phyloP scores from a whole-genome alignment of 2,329 filamentous ascomycete species.

The Rutstroemia sp. region DNA sequence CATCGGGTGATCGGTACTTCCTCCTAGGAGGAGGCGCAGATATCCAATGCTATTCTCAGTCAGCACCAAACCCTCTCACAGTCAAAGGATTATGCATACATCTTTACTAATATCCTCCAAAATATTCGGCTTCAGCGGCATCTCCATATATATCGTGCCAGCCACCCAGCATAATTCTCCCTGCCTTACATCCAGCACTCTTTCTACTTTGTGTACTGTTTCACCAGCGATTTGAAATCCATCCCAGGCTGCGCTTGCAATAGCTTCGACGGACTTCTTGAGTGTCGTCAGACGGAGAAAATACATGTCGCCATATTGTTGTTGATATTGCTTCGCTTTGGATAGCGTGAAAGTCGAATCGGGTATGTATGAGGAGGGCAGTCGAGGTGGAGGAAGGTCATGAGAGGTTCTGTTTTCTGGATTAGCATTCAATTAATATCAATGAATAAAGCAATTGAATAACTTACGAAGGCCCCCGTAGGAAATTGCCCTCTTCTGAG shows the following conservation, averaged over 20 bases:
- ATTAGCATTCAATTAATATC: not conserved
- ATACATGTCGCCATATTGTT: constrained; percentile 98
- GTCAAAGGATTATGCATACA: constrained; percentile 40
- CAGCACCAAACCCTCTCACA: too few species aligned
- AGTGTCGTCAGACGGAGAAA: constrained; percentile 83
- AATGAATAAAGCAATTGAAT: not conserved
- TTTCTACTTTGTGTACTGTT: constrained; percentile 65
- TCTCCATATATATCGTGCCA: constrained; percentile 95
- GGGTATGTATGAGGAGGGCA: constrained; percentile 59
- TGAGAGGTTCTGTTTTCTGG: not conserved
- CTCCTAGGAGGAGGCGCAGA: constrained; percentile 68
- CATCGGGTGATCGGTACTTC: constrained; percentile 63
- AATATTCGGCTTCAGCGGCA: constrained; percentile 93
- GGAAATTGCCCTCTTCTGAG: constrained; percentile 4
- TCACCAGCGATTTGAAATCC: constrained; percentile 73
- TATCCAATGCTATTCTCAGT: constrained; percentile 65
- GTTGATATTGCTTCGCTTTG: constrained; percentile 69
- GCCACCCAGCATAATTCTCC: constrained; percentile 93
- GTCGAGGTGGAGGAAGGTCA: constrained; percentile 2
- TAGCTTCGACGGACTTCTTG: constrained; percentile 71
- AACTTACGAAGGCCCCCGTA: constrained; percentile 6
- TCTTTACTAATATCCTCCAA: constrained; percentile 92
- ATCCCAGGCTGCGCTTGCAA: constrained; percentile 70
- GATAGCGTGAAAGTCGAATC: constrained; percentile 68
- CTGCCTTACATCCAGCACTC: constrained; percentile 91